Base-by-base conservation (phyloP, 768 basidiomycete genomes). In the Phylloporus sp. region DNA sequence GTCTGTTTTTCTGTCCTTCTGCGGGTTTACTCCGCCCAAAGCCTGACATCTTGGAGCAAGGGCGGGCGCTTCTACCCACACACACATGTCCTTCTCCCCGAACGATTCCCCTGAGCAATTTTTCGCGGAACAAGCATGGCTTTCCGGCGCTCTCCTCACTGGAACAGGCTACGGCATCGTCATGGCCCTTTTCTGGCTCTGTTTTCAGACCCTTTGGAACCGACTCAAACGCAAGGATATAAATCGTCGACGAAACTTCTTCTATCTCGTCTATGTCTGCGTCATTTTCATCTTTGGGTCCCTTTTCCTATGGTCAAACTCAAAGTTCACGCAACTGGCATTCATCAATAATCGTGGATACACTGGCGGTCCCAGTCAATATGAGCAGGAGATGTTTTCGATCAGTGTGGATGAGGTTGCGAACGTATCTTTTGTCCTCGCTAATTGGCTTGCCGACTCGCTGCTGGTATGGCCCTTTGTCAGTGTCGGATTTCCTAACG, bases 301-400 rank as follows among this genome's bases (percentile, higher is more conserved):
- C 28, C 57, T 69, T 23, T 60, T 57, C 23, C 28, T 69, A 6
- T 56, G 38, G 23, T 67, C 67, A 46, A 69, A 58, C 40, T 62
- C 65, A 2, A 13, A 55, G 31, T 69, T 67, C 45, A 67, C 65
- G 0, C 66, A 67, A 28, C 12, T 69, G 41, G 66, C 66, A 16
- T 67, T 69, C 32, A 61, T 67, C 36, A 57, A 67, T 7, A 11
- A 69, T 31, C 60, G 67, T 3, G 58, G 61, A 12, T 67, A 38
- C 36, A 47, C 66, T 0, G 67, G 65, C 11, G 66, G 66, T 20
- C 62, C 60, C 47, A 55, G 67, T 52, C 47, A 23, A 29, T 64
- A 50, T 7, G 59, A 61, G 18, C 4, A 64, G 1, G 43, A 64
- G 15, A 66, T 64, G 64, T 67, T 69, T 38, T 67, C 67, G 16